Evolutionary conservation across 768 basidiomycete genomes (phyloP).

Genomic region (Termitomyces titanicus): DNA sequence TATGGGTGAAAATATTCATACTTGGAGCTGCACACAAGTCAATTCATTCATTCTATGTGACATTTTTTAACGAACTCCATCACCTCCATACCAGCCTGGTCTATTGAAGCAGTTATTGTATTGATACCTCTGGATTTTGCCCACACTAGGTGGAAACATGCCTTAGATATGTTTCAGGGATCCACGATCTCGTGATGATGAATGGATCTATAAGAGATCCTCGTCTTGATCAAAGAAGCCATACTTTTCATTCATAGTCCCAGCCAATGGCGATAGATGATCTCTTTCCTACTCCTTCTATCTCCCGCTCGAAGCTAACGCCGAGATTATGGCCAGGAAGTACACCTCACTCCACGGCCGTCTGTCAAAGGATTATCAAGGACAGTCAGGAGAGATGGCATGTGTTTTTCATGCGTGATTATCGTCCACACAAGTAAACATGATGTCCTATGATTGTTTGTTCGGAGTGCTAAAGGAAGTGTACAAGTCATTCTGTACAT

Average conservation of each 20-base stretch:
- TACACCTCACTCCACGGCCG: conserved; percentile 27
- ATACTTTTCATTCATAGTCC: not conserved
- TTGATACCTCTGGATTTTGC: no score
- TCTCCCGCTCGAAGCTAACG: conserved; percentile 19
- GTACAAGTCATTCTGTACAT: conserved; percentile 23
- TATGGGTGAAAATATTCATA: no score
- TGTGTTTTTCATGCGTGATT: conserved; percentile 40
- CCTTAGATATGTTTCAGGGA: no score
- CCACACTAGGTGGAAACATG: no score
- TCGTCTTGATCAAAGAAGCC: no score
- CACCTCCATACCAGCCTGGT: no score
- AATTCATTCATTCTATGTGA: no score
- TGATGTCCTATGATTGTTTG: not conserved
- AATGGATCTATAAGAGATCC: no score
- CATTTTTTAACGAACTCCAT: no score
- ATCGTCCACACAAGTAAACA: conserved; percentile 46
- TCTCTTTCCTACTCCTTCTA: conserved; percentile 28
- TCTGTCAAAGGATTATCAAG: conserved; percentile 31
- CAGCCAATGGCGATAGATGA: conserved; percentile 3
- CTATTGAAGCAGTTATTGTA: no score
- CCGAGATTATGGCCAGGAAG: conserved; percentile 31
- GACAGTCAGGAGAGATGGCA: conserved; percentile 48
- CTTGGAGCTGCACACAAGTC: no score
- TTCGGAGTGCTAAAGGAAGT: not conserved
- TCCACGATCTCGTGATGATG: no score